Percentiles rank a stretch among this genome's conserved stretches.
Conservation (phyloP, 192 early-diverging fungal genomes). For the Coemansia sp. region DNA sequence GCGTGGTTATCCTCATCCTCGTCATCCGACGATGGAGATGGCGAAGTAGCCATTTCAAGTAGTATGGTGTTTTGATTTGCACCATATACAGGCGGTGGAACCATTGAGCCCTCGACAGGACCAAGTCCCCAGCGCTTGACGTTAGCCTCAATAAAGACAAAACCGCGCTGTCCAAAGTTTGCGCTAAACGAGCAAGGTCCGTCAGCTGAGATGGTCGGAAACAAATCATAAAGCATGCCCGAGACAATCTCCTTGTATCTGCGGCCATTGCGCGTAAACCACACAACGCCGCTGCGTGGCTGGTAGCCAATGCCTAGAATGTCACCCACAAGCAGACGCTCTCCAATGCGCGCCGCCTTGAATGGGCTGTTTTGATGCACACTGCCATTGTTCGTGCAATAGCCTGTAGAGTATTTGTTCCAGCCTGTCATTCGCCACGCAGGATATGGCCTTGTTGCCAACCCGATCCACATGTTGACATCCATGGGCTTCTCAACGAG, state of each 20-base stretch:
- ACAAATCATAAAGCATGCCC: constrained; percentile 70
- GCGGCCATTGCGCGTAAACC: constrained; percentile 76
- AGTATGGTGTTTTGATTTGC: constrained; percentile 68
- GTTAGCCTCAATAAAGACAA: constrained; percentile 83
- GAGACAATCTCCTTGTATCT: constrained; percentile 67
- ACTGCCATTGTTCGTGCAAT: constrained; percentile 64
- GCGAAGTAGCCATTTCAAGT: constrained; percentile 41
- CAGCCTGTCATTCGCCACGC: constrained; percentile 71
- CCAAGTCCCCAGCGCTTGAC: constrained; percentile 83
- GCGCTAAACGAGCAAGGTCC: constrained; percentile 57
- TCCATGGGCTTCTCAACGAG: constrained; percentile 70
- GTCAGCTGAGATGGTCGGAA: constrained; percentile 56
- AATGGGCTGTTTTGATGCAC: constrained; percentile 70
- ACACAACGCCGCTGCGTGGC: constrained; percentile 69
- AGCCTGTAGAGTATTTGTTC: constrained; percentile 74
- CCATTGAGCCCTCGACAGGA: constrained; percentile 64
- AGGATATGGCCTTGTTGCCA: constrained; percentile 74
- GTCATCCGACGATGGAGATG: constrained; percentile 20
- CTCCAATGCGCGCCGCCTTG: constrained; percentile 61
- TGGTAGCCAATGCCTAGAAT: constrained; percentile 78
- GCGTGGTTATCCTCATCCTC: constrained; percentile 12
- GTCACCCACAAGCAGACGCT: constrained; percentile 69
- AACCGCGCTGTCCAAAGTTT: constrained; percentile 78
- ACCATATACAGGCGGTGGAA: constrained; percentile 77
- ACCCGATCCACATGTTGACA: constrained; percentile 69